Conservation (phyloP, 1,284 basidiomycete species). For the Xerocomus cyaneibrunnescens region DNA sequence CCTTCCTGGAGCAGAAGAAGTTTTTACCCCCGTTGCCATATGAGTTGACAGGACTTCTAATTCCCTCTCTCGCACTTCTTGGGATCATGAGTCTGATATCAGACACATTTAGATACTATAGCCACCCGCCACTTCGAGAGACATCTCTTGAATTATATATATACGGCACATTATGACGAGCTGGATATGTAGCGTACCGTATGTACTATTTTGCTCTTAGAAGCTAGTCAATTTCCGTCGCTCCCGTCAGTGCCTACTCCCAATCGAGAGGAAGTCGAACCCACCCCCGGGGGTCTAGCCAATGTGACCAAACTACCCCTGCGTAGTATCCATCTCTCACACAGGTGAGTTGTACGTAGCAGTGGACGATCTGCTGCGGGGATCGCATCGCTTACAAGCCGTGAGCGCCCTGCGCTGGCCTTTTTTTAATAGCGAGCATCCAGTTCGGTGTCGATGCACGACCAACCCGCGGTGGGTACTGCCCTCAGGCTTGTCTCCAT, state of each 20-base stretch:
- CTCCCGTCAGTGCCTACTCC: slow-evolving; percentile 1
- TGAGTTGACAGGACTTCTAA: slow-evolving; percentile 24
- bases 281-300: neutral
- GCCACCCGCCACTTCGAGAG: slow-evolving; percentile 9
- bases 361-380: slow-evolving; percentile 8
- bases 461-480: neutral
- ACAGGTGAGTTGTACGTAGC: slow-evolving; percentile 1
- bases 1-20: slow-evolving; percentile 19
- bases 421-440: slow-evolving; percentile 7
- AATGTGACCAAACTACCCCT: neutral
- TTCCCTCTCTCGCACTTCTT: slow-evolving; percentile 13
- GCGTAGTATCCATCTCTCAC: neutral
- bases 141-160: slow-evolving; percentile 10
- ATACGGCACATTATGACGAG: slow-evolving; percentile 15
- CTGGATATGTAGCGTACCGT: slow-evolving; percentile 25
- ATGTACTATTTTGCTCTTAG: slow-evolving; percentile 31
- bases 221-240: slow-evolving; percentile 27
- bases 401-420: neutral
- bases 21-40: slow-evolving; percentile 32
- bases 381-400: slow-evolving; percentile 7
- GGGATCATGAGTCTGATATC: slow-evolving; percentile 9
- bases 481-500: neutral
- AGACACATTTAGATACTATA: slow-evolving; percentile 18
- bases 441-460: neutral
- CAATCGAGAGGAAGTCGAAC: neutral